Conservation (phyloP, 1,284 basidiomycete species). For the Apiotrichum gracile region DNA sequence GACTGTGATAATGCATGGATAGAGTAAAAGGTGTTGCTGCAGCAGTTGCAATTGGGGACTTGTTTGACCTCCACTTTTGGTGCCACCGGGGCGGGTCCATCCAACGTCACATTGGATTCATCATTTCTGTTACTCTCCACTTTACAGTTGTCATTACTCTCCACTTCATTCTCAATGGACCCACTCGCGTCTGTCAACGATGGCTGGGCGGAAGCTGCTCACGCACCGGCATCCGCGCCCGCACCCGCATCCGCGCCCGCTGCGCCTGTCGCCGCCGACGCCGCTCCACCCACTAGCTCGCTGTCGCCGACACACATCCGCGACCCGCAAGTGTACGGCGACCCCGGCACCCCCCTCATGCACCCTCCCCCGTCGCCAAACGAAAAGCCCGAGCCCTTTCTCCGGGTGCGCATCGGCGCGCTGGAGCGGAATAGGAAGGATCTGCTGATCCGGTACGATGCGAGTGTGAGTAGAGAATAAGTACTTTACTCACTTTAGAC, state of each 20-base stretch:
- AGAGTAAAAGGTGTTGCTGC: neutral
- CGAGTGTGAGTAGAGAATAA: slow-evolving; percentile 61
- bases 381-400: slow-evolving; percentile 53
- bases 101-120: too few species aligned
- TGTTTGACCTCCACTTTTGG: neutral
- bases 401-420: slow-evolving; percentile 78
- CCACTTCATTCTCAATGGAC: slow-evolving; percentile 14
- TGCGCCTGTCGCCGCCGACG: slow-evolving; percentile 1
- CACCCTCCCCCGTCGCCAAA: slow-evolving; percentile 13
- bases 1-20: neutral
- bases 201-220: slow-evolving; percentile 14
- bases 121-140: neutral
- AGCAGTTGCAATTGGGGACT: neutral
- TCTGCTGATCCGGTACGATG: slow-evolving; percentile 83
- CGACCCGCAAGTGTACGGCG: slow-evolving; percentile 41
- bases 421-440: slow-evolving; percentile 89
- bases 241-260: neutral
- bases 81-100: too few species aligned
- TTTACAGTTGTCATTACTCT: neutral
- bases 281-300: neutral
- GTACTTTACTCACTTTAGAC: slow-evolving; percentile 56
- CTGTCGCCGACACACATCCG: slow-evolving; percentile 11
- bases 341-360: slow-evolving; percentile 30
- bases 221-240: neutral
- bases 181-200: slow-evolving; percentile 20